phyloP scores from a whole-genome alignment of 495 filamentous ascomycete species.

The Talaromyces adpressus region DNA sequence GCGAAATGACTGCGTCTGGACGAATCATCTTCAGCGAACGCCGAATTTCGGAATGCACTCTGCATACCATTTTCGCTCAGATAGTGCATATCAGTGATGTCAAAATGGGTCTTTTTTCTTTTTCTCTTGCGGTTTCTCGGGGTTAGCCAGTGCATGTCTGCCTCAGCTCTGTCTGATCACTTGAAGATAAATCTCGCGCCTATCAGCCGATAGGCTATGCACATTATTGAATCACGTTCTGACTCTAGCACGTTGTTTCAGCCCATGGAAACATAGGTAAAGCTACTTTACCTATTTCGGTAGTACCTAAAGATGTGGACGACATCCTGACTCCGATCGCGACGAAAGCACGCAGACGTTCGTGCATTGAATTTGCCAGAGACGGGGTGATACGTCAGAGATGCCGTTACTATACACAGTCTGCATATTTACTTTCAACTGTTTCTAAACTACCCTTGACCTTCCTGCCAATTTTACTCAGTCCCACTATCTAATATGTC shows the following conservation, averaged over 20 bases:
- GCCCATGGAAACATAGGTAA: not conserved
- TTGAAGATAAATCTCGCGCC: not conserved
- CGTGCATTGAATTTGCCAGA: not conserved
- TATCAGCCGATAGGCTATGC: not conserved
- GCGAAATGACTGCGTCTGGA: not conserved
- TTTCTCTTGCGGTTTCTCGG: not conserved
- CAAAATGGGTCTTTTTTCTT: not conserved
- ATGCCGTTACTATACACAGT: not conserved
- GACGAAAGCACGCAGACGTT: not conserved
- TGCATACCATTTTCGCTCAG: not conserved
- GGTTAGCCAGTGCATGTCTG: not conserved
- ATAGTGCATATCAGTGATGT: not conserved
- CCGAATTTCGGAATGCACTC: not conserved
- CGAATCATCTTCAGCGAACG: not conserved
- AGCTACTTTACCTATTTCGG: not conserved
- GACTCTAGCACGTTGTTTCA: not conserved
- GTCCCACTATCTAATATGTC: not conserved
- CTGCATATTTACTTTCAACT: not conserved
- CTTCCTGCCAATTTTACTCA: not conserved
- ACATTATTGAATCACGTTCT: not conserved
- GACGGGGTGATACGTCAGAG: not conserved
- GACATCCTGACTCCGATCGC: not conserved
- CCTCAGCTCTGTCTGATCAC: not conserved
- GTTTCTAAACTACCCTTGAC: not conserved
- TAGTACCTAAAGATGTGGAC: not conserved